phyloP scores from a whole-genome alignment of 1,284 basidiomycete genomes.

The Ustilago crameri region DNA sequence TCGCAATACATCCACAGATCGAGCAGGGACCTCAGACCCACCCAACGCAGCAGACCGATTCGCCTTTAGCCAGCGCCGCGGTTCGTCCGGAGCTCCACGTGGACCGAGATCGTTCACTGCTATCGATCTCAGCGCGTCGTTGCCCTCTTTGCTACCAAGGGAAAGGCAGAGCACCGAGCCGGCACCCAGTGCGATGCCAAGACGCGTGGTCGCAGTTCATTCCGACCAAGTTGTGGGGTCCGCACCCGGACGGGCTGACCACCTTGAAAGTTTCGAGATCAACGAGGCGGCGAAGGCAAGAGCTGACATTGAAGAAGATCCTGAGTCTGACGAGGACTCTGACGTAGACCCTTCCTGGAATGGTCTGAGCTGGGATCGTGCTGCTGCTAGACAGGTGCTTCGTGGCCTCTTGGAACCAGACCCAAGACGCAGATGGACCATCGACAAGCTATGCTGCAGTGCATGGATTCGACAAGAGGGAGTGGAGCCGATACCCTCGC shows the following conservation, averaged over 20 bases:
- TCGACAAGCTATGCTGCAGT: constrained; percentile 37
- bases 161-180: constrained; percentile 33
- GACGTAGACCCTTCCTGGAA: constrained; percentile 51
- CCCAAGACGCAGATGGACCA: constrained; percentile 58
- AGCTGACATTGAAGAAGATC: constrained; percentile 49
- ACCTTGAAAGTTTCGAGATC: constrained; percentile 46
- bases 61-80: constrained; percentile 29
- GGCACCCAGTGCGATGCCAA: constrained; percentile 2
- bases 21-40: constrained; percentile 20
- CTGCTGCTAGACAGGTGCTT: constrained; percentile 50
- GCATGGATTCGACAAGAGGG: constrained; percentile 41
- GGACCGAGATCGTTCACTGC: constrained; percentile 10
- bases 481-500: neutral
- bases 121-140: constrained; percentile 50
- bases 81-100: constrained; percentile 9
- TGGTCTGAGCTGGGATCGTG: constrained; percentile 55
- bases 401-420: constrained; percentile 55
- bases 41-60: constrained; percentile 21
- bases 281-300: constrained; percentile 45
- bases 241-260: constrained; percentile 41
- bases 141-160: constrained; percentile 37
- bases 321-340: constrained; percentile 55
- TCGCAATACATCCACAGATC: constrained; percentile 19
- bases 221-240: constrained; percentile 50
- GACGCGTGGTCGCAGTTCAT: constrained; percentile 19